A percentile compares a stretch with the other conserved stretches of the same genome.
Evolutionary conservation across 148 eudicot species (phyloP).

Genomic region (Rhododendron vialii): DNA sequence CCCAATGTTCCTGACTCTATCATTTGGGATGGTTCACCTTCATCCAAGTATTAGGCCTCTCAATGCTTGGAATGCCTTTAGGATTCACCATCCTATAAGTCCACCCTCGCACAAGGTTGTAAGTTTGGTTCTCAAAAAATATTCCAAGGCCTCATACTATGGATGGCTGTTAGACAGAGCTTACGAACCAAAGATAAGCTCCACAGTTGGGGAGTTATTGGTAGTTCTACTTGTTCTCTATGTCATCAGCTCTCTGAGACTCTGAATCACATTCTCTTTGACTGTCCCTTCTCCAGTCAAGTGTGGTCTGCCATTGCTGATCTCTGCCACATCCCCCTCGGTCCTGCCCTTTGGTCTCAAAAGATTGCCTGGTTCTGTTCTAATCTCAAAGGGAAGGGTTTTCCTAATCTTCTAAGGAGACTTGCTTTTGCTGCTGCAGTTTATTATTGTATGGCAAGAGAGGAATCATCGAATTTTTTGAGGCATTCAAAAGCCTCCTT

Average conservation of each 20-base stretch:
- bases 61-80: neutral
- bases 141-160: neutral
- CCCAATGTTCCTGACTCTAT: neutral
- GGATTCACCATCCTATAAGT: neutral
- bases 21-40: neutral
- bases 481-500: neutral
- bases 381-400: neutral
- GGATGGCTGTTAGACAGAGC: neutral
- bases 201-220: neutral
- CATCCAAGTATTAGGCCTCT: neutral
- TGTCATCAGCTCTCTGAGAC: neutral
- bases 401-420: neutral
- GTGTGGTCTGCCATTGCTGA: neutral
- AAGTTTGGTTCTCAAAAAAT: neutral
- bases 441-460: neutral
- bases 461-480: neutral
- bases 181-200: neutral
- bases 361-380: neutral
- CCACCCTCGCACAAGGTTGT: neutral
- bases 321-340: neutral
- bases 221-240: neutral
- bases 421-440: neutral
- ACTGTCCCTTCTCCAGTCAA: neutral
- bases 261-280: neutral
- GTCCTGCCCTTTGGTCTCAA: neutral